phyloP scores from a whole-genome alignment of 192 early-diverging fungal genomes.

The Coemansia reversa region DNA sequence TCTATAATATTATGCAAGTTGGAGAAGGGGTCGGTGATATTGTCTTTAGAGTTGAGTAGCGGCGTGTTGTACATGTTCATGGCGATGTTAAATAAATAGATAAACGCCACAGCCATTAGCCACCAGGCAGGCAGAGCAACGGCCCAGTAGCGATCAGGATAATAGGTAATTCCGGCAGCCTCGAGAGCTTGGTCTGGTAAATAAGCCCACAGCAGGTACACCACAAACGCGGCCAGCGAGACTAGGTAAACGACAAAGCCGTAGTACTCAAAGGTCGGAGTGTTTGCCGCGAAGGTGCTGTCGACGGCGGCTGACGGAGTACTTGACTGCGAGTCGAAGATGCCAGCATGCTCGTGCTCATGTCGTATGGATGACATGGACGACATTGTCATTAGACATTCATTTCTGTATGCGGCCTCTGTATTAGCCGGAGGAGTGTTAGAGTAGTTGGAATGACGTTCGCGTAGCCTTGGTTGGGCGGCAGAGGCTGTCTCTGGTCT shows the following conservation, averaged over 20 bases:
- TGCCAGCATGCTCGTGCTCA: constrained; percentile 21
- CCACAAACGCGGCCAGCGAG: constrained; percentile 70
- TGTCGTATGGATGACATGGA: constrained; percentile 20
- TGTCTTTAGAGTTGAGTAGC: constrained; percentile 67
- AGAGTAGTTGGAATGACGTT: not conserved
- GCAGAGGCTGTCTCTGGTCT: not conserved
- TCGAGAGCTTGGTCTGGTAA: constrained; percentile 72
- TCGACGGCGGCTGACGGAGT: constrained; percentile 29
- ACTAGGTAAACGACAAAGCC: constrained; percentile 84
- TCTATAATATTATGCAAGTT: constrained; percentile 21
- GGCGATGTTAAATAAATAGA: constrained; percentile 71
- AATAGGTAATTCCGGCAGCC: constrained; percentile 76
- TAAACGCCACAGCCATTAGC: constrained; percentile 71
- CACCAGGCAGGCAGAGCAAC: constrained; percentile 78
- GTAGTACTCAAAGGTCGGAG: constrained; percentile 81
- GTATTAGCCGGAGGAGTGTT: not conserved
- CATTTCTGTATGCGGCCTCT: constrained; percentile 2
- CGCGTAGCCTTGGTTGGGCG: not conserved
- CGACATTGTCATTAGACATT: constrained; percentile 13
- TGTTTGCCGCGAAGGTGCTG: constrained; percentile 53
- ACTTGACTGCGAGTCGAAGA: constrained; percentile 24
- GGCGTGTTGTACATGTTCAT: constrained; percentile 78
- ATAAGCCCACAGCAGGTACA: constrained; percentile 83
- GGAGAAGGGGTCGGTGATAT: constrained; percentile 66
- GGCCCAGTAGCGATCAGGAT: constrained; percentile 84